These are phyloP conservation scores for Fistulina hepatica DNA, from an alignment of 1,284 basidiomycete species.

Conservation along the genomic window DNA sequence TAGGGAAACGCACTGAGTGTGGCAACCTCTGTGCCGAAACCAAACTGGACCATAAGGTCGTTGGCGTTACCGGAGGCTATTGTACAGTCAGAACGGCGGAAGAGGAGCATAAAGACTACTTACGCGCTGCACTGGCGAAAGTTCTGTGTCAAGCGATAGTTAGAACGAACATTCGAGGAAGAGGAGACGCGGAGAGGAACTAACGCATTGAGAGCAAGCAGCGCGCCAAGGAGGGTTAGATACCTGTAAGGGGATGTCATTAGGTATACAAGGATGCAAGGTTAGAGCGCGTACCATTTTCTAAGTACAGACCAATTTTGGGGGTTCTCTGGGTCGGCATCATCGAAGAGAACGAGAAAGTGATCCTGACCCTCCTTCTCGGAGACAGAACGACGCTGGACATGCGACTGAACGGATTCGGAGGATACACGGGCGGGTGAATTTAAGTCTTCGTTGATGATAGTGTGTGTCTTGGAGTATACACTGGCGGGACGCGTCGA, in stretches of 20 bases:
- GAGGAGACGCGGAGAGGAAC: too few species aligned
- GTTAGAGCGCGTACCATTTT: constrained; percentile 26
- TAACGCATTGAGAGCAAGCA: constrained; percentile 65
- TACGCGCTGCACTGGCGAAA: constrained; percentile 50
- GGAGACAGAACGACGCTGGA: not conserved
- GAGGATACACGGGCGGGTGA: too few species aligned
- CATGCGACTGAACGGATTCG: not conserved
- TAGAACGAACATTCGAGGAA: too few species aligned
- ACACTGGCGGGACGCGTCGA: not conserved
- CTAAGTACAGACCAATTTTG: constrained; percentile 29
- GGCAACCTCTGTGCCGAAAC: constrained; percentile 42
- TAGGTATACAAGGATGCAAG: constrained; percentile 20
- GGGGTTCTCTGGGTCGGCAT: constrained; percentile 26
- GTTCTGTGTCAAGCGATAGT: too few species aligned
- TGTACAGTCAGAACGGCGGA: not conserved
- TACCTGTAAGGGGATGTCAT: constrained; percentile 20
- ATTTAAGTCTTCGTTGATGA: not conserved
- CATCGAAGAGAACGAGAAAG: constrained; percentile 26
- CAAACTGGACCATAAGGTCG: constrained; percentile 39
- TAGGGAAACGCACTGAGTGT: not conserved
- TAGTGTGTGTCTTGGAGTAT: not conserved
- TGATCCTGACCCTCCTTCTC: constrained; percentile 18
- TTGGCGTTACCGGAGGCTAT: constrained; percentile 36
- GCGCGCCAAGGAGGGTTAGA: constrained; percentile 46
- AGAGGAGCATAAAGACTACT: constrained; percentile 9